Conservation (phyloP, 169 alveolate genomes). For the Plasmodium vivax region DNA sequence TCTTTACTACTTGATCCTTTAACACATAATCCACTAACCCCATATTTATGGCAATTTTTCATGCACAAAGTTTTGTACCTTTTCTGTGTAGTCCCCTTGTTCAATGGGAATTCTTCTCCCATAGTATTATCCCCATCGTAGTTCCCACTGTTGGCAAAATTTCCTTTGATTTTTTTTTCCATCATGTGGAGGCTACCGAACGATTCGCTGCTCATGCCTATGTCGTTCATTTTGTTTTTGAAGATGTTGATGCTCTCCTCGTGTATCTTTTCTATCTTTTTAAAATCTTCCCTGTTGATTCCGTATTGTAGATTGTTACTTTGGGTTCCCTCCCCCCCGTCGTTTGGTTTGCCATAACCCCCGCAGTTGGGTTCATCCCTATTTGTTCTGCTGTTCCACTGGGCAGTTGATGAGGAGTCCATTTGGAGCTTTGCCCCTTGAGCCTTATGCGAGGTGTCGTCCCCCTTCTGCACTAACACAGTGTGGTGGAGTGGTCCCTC, state of each 20-base stretch:
- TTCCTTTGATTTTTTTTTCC: background rate
- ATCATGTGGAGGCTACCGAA: background rate
- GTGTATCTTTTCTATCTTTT: constrained; percentile 22
- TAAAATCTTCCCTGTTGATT: background rate
- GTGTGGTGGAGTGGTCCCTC: background rate
- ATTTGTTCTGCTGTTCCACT: background rate
- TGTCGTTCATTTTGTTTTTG: constrained; percentile 25
- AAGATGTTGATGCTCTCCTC: constrained; percentile 6
- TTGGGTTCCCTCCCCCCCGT: background rate
- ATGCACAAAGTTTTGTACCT: constrained; percentile 28
- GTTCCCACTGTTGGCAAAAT: background rate
- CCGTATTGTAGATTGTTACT: background rate
- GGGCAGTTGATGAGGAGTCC: background rate
- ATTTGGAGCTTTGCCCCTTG: background rate
- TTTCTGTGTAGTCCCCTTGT: background rate
- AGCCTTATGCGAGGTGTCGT: background rate
- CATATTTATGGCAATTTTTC: constrained; percentile 47
- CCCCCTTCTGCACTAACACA: background rate
- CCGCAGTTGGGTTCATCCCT: background rate
- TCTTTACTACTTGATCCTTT: constrained; percentile 7
- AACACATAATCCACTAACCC: constrained; percentile 69
- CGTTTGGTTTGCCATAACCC: background rate
- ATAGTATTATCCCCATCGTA: background rate
- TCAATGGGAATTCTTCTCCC: background rate
- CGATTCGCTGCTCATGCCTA: background rate